phyloP scores from a whole-genome alignment of 2,329 filamentous ascomycete species.

The Talaromyces sp. region DNA sequence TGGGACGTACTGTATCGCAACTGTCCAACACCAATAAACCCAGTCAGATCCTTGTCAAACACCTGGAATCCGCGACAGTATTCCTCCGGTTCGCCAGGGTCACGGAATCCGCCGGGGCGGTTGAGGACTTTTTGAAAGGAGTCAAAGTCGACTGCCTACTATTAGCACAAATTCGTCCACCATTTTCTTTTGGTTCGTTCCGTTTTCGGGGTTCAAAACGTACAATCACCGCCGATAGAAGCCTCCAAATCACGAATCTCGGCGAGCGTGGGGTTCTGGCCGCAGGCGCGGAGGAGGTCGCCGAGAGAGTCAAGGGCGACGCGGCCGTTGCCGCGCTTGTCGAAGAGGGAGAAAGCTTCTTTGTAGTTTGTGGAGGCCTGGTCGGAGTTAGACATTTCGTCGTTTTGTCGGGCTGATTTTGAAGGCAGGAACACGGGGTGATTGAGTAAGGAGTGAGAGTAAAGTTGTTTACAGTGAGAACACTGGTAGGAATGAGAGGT shows the following conservation, averaged over 20 bases:
- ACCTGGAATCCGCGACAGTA: slow-evolving; percentile 99
- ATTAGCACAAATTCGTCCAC: slow-evolving; percentile 17
- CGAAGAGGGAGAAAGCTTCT: slow-evolving; percentile 98
- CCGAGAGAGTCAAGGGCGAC: slow-evolving; percentile 83
- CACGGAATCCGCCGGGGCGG: slow-evolving; percentile 95
- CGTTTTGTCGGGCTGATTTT: neutral
- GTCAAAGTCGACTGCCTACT: slow-evolving; percentile 81
- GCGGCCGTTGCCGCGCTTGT: slow-evolving; percentile 96
- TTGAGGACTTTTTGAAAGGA: slow-evolving; percentile 96
- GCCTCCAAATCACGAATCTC: slow-evolving; percentile 94
- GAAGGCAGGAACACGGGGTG: neutral
- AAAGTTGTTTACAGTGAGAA: neutral
- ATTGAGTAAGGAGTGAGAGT: neutral
- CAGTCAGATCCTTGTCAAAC: slow-evolving; percentile 98
- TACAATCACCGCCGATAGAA: slow-evolving; percentile 85
- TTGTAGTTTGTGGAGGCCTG: slow-evolving; percentile 96
- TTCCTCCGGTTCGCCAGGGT: slow-evolving; percentile 94
- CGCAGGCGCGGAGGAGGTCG: slow-evolving; percentile 91
- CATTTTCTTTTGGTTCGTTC: too few species aligned
- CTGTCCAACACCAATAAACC: slow-evolving; percentile 96
- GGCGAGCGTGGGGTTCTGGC: slow-evolving; percentile 92
- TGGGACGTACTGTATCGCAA: slow-evolving; percentile 70
- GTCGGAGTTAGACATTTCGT: slow-evolving; percentile 27
- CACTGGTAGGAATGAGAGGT: neutral
- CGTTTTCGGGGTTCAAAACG: slow-evolving; percentile 34